Base-by-base conservation (phyloP, 345 rosid species). In the Populus ilicifolia region DNA sequence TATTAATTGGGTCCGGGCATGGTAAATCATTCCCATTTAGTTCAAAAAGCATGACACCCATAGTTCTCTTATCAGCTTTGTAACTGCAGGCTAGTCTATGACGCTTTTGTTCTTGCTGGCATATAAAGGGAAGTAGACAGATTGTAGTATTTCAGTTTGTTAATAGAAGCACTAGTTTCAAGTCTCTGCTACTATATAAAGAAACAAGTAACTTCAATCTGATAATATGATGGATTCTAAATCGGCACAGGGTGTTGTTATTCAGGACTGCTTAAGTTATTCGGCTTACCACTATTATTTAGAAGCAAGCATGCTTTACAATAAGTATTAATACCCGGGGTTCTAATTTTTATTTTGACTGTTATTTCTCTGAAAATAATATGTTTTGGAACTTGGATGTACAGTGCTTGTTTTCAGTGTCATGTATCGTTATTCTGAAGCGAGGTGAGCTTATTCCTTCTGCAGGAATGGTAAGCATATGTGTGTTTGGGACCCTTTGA, bases 391-490 rank as follows among this genome's bases (percentile, higher is more conserved):
- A 39, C 71, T 54, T 52, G 52, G 43, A 48, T 36, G 39, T 75
- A 8, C 38, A 17, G 61, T 23, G 6, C 54, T 70, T 25, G 43
- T 65, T 25, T 27, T 69, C 41, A 43, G 79, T 69, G 44, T 48
- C 43, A 63, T 46, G 21, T 39, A n/a, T 70, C 9, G 54, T 25
- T 54, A 36, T 75, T 44, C 62, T 73, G 67, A 75, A 69, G 44
- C 50, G 46, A 67, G 81, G 11, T 56, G 77, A 71, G 38, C 69
- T 29, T 61, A 62, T 65, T 54, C 21, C 66, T 75, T 44, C 59
- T 83, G 80, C 80, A 96, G 98, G 97, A 96, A 87, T 93, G 98
- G 96, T 96, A 98, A 98, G 92, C 99, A 38, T 93, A 96, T 76
- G 94, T 96, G 72, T 96, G 98, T 81, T 87, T 96, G 89, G 99